Evolutionary conservation across 2,329 filamentous ascomycete species (phyloP).

Genomic region (Chalaropsis ovoidea): DNA sequence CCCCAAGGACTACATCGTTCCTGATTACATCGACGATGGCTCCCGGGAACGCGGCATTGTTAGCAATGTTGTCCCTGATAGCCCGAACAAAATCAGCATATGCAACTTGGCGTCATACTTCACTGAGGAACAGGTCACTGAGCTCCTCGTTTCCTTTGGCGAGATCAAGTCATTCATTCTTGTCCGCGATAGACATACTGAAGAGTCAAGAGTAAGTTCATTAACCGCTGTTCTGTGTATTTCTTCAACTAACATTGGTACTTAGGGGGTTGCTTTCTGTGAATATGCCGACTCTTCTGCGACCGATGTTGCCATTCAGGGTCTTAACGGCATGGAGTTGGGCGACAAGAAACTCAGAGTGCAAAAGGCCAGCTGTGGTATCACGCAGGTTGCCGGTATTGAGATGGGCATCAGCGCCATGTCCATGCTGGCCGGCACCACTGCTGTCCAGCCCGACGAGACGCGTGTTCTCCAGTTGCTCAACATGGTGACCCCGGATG

Average conservation of each 20-base stretch:
- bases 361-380: constrained; percentile 78
- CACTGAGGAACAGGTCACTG: constrained; percentile 80
- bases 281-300: constrained; percentile 70
- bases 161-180: constrained; percentile 85
- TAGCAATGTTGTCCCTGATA: constrained; percentile 75
- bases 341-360: constrained; percentile 80
- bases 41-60: constrained; percentile 67
- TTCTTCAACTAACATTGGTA: constrained; percentile 30
- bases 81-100: constrained; percentile 88
- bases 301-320: constrained; percentile 80
- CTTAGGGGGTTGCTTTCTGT: constrained; percentile 86
- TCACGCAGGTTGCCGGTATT: constrained; percentile 81
- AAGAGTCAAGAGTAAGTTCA: constrained; percentile 68
- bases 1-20: constrained; percentile 95
- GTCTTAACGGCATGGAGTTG: constrained; percentile 85
- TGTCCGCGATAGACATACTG: constrained; percentile 75
- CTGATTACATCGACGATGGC: constrained; percentile 58
- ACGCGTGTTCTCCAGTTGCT: constrained; percentile 81
- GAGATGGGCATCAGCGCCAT: constrained; percentile 97
- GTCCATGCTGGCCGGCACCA: constrained; percentile 91
- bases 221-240: neutral
- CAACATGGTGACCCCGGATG: constrained; percentile 97
- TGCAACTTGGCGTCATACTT: constrained; percentile 82
- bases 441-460: constrained; percentile 64
- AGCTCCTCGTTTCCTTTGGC: constrained; percentile 82